Evolutionary conservation across 345 rosid species (phyloP).

Genomic region (Brassica nigra): DNA sequence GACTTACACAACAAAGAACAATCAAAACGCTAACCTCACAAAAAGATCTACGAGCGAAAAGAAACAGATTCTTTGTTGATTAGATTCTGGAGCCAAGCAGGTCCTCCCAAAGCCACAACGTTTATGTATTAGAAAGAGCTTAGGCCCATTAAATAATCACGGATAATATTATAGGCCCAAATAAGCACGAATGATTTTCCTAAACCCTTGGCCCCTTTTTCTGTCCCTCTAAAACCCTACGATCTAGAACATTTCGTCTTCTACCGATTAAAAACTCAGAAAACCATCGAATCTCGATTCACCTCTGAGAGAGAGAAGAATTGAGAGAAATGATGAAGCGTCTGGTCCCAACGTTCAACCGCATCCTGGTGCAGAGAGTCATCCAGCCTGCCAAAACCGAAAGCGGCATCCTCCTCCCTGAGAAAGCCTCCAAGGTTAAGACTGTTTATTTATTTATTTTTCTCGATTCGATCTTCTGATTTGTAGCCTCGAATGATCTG

Average conservation of each 20-base stretch:
- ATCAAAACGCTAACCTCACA: no score
- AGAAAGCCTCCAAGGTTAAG: slow-evolving; percentile 62
- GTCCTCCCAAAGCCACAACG: neutral
- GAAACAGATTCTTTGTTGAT: no score
- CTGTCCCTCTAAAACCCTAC: slow-evolving; percentile 22
- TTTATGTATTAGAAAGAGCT: neutral
- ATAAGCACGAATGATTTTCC: neutral
- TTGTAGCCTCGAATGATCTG: neutral
- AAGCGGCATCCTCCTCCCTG: slow-evolving; percentile 80
- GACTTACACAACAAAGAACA: no score
- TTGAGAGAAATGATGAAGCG: slow-evolving; percentile 70
- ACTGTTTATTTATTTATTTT: neutral
- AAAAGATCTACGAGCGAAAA: no score
- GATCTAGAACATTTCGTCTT: slow-evolving; percentile 32
- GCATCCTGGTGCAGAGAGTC: slow-evolving; percentile 75
- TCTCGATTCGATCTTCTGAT: neutral
- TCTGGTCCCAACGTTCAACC: slow-evolving; percentile 67
- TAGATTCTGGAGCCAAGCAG: no score
- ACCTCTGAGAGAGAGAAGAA: neutral
- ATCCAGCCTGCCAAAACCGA: slow-evolving; percentile 78
- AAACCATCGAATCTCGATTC: slow-evolving; percentile 11
- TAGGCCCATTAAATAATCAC: neutral
- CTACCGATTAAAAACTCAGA: slow-evolving; percentile 1
- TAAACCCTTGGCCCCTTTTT: slow-evolving; percentile 27
- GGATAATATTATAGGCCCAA: slow-evolving; percentile 12